Conservation (phyloP, 2,329 filamentous ascomycete genomes). For the Pseudogymnoascus sp. region DNA sequence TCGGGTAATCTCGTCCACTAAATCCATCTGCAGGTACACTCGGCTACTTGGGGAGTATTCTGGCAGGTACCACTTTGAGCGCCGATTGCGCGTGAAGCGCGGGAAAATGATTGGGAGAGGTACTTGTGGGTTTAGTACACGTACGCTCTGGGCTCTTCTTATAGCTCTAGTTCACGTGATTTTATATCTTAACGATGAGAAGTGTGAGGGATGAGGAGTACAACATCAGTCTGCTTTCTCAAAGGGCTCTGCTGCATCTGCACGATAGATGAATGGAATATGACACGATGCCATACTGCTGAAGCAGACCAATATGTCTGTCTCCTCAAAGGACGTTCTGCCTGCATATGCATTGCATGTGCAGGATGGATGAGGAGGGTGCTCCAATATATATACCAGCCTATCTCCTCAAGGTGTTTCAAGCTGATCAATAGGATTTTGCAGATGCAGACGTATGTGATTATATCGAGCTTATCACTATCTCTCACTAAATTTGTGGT, state of each 20-base stretch:
- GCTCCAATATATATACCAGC: neutral
- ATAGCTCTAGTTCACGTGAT: neutral
- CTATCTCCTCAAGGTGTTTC: neutral
- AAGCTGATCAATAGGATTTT: neutral
- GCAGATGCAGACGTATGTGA: neutral
- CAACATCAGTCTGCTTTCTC: neutral
- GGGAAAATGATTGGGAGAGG: neutral
- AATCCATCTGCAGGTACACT: neutral
- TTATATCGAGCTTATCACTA: neutral
- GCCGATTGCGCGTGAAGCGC: neutral
- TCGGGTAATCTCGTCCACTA: neutral
- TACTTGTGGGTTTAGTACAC: too few species aligned
- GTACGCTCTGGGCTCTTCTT: too few species aligned
- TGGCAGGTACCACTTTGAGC: neutral
- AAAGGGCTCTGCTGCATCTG: neutral
- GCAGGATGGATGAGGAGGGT: neutral
- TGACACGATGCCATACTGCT: neutral
- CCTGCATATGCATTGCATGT: neutral
- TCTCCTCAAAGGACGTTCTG: neutral
- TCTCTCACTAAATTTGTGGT: neutral
- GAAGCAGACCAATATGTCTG: neutral
- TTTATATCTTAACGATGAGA: neutral
- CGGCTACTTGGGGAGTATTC: neutral
- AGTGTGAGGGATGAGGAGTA: neutral
- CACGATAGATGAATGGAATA: neutral